phyloP scores from a whole-genome alignment of 1,284 basidiomycete genomes.

The Cerioporus squamosus region DNA sequence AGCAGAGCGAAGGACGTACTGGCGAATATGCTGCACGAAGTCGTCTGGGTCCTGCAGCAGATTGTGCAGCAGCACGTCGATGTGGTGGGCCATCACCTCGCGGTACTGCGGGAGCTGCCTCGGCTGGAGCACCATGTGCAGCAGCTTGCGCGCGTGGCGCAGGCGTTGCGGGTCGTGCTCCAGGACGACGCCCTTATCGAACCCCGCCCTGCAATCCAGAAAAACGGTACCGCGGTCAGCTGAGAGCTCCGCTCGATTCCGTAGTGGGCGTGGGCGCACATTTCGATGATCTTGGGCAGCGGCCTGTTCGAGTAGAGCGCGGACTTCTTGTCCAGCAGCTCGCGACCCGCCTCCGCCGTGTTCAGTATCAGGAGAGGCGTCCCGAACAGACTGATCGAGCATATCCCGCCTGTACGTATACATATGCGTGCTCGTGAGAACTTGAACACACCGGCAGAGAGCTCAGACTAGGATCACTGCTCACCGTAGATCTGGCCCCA shows the following conservation, averaged over 20 bases:
- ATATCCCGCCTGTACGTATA: constrained; percentile 16
- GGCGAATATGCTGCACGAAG: constrained; percentile 14
- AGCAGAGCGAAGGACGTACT: background rate
- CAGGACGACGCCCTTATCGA: constrained; percentile 20
- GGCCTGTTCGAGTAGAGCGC: constrained; percentile 15
- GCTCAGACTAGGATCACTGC: background rate
- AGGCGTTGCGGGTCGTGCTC: constrained; percentile 14
- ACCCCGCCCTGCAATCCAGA: constrained; percentile 5
- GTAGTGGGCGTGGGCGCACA: background rate
- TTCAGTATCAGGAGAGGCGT: constrained; percentile 18
- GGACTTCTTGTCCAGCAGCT: constrained; percentile 16
- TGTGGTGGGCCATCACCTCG: constrained; percentile 4
- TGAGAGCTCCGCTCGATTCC: background rate
- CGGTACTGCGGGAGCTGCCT: constrained; percentile 8
- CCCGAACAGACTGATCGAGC: constrained; percentile 11
- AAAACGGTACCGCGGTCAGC: background rate
- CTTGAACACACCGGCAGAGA: no score
- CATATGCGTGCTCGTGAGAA: no score
- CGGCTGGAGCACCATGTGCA: constrained; percentile 11
- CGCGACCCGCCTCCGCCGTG: constrained; percentile 11
- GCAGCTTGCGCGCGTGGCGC: constrained; percentile 12
- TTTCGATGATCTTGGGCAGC: constrained; percentile 20
- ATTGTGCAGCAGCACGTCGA: constrained; percentile 10
- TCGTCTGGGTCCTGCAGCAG: constrained; percentile 5
- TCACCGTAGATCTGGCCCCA: constrained; percentile 5